Evolutionary conservation across 805 yeast species (phyloP).

Genomic region (Tetrapisispora pingtungensis): DNA sequence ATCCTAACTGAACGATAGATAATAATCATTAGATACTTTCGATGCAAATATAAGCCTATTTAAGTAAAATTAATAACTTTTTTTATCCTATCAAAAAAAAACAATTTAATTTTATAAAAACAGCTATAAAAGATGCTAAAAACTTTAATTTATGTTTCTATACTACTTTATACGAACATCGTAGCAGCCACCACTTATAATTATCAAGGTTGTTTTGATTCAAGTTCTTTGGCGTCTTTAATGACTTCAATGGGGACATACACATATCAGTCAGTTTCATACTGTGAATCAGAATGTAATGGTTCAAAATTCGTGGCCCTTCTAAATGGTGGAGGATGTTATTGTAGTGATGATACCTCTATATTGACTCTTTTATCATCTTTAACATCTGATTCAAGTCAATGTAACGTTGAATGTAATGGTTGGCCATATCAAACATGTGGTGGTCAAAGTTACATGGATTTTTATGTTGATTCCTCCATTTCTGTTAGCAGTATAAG

Average conservation of each 20-base stretch:
- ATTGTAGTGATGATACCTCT: constrained; percentile 56
- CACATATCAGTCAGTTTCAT: constrained; percentile 48
- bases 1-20: too few relatives aligned
- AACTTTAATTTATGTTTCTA: neutral
- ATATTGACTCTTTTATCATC: constrained; percentile 20
- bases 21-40: too few relatives aligned
- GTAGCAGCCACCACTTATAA: constrained; percentile 1
- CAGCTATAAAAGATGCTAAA: neutral
- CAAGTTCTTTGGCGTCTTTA: constrained; percentile 16
- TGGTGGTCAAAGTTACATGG: constrained; percentile 46
- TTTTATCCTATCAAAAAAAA: too few relatives aligned
- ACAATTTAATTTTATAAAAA: neutral
- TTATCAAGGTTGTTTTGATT: constrained; percentile 31
- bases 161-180: neutral
- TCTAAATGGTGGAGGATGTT: constrained; percentile 47
- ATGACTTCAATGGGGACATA: constrained; percentile 37
- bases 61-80: neutral
- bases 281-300: constrained; percentile 46
- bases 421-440: constrained; percentile 59
- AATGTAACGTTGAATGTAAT: constrained; percentile 41
- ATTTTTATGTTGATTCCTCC: constrained; percentile 35
- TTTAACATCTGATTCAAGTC: constrained; percentile 27
- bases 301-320: constrained; percentile 42
- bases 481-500: constrained; percentile 1
- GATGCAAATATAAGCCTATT: too few relatives aligned